These are phyloP conservation scores for Iodosphaeria phyllophila DNA, from an alignment of 2,329 filamentous ascomycete species.

Conservation along the genomic window DNA sequence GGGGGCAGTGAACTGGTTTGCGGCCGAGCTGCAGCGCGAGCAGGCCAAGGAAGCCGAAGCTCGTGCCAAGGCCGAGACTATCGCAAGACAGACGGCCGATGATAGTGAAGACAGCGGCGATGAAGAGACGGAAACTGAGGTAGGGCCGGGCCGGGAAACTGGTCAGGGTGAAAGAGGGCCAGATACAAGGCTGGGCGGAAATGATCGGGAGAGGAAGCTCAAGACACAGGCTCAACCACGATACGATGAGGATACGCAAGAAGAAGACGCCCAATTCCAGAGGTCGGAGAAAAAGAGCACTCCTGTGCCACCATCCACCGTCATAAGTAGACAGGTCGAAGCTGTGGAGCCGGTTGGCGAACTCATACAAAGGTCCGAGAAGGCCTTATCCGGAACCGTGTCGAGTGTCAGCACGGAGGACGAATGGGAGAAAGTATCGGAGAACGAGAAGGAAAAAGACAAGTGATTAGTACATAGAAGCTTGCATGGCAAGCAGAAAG, in stretches of 20 bases:
- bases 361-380: conserved; percentile 26
- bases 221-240: too few species aligned
- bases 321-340: conserved; percentile 28
- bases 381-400: conserved; percentile 25
- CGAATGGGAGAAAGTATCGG: conserved; percentile 92
- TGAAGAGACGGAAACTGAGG: conserved; percentile 34
- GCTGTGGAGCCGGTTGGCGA: conserved; percentile 21
- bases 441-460: conserved; percentile 43
- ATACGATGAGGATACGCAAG: too few species aligned
- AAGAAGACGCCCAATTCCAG: too few species aligned
- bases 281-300: too few species aligned
- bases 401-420: conserved; percentile 67
- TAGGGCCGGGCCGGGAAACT: too few species aligned
- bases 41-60: conserved; percentile 24
- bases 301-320: too few species aligned
- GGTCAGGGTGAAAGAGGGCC: conserved; percentile 8
- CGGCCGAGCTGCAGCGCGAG: conserved; percentile 36
- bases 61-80: conserved; percentile 19
- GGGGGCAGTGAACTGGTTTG: conserved; percentile 97
- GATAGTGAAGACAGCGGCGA: too few species aligned
- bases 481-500: too few species aligned
- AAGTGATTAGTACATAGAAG: conserved; percentile 20
- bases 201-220: too few species aligned
- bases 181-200: too few species aligned
- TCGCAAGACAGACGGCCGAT: conserved; percentile 14